Evolutionary conservation across 768 basidiomycete genomes (phyloP), one percentile per base, ranked within the genome.

Genomic region (Mycena indigotica): DNA sequence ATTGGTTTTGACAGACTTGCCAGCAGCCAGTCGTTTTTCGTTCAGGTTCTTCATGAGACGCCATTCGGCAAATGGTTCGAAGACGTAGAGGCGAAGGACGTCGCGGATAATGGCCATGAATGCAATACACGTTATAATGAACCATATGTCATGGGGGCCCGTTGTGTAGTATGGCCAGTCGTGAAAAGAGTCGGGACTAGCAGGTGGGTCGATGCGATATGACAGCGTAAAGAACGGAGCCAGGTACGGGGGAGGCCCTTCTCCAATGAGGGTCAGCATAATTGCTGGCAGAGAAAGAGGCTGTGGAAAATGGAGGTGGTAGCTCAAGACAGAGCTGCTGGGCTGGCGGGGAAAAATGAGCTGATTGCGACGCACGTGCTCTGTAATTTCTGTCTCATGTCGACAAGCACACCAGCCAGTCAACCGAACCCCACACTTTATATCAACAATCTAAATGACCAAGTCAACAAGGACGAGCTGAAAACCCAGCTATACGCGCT

Each of bases 361-460:
- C n/a, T n/a, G 44, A 45, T 45, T 45, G 44, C n/a, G 13, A 56
- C 32, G 17, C 17, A 16, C n/a, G n/a, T 21, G n/a, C 41, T 16
- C 41, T 17, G 41, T 44, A 21, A 44, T 21, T 23, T 44, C 32
- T 35, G 32, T 13, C n/a, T 21, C 8, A 44, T 59, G 50, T 58
- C 53, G 44, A 24, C 50, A 50, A 81, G 78, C 8, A 44, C 57
- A 49, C 57, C 53, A 45, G 23, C 50, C 50, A 81, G 78, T 61
- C 87, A 89, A 70, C 95, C 95, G 21, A 93, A 89, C 70, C 81
- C 85, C 40, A 93, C 95, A 56, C 83, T 98, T 66, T 97, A 95
- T 75, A 75, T 98, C 73, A 91, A 93, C 68, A 95, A 95, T 68
- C 84, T 98, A 70, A 95, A 97, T 68, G 88, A 93, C 72, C 91